Evolutionary conservation across 768 basidiomycete genomes (phyloP).

Genomic region (Tylopilus rubrobrunneus): DNA sequence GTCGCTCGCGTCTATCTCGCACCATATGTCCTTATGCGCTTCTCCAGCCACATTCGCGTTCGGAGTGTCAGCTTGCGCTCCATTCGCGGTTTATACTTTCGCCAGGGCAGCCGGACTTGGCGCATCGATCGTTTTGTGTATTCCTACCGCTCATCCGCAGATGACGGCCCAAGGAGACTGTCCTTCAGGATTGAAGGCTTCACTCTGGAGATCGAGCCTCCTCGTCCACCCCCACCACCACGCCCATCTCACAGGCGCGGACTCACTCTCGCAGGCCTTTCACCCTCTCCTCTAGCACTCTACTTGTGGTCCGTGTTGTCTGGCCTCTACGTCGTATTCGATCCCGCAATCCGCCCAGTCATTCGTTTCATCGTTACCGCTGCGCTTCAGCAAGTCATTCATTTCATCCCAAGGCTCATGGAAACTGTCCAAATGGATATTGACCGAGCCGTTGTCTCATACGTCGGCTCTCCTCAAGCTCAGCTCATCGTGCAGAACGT

Average conservation of each 20-base stretch:
- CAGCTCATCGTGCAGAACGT: constrained; percentile 49
- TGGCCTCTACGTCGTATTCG: constrained; percentile 41
- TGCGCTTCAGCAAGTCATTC: constrained; percentile 54
- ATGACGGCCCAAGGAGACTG: constrained; percentile 50
- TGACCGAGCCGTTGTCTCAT: constrained; percentile 49
- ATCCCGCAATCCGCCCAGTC: constrained; percentile 60
- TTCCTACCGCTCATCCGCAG: constrained; percentile 49
- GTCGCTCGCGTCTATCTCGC: constrained; percentile 63
- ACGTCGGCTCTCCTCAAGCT: constrained; percentile 48
- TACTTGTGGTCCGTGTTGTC: constrained; percentile 32
- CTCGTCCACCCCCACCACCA: constrained; percentile 11
- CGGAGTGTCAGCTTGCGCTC: constrained; percentile 75
- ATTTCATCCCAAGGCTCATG: constrained; percentile 63
- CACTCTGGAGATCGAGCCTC: constrained; percentile 43
- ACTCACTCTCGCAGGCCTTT: constrained; percentile 39
- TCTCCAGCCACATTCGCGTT: constrained; percentile 60
- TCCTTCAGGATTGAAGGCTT: constrained; percentile 61
- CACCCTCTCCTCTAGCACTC: constrained; percentile 34
- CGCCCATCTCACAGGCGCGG: constrained; percentile 34
- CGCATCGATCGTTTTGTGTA: constrained; percentile 65
- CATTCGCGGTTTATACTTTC: constrained; percentile 71
- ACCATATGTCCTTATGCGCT: constrained; percentile 56
- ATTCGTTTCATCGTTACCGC: constrained; percentile 54
- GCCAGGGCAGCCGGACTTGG: constrained; percentile 49
- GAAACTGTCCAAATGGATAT: constrained; percentile 68